Evolutionary conservation across 768 basidiomycete species (phyloP).

Genomic region (Podaxis mareebaensis): DNA sequence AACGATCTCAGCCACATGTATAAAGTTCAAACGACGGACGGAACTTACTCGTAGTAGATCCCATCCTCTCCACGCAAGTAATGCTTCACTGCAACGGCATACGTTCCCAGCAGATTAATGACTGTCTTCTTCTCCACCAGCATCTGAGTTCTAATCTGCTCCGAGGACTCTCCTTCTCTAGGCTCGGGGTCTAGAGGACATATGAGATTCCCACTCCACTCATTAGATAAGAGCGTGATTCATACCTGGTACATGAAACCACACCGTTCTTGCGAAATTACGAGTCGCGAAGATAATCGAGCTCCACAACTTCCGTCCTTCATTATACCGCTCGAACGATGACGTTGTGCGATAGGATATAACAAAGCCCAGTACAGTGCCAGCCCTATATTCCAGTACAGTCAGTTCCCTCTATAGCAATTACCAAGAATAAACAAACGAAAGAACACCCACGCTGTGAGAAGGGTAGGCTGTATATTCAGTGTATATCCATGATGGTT

Average conservation of each 20-base stretch:
- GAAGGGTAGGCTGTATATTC: constrained; percentile 50
- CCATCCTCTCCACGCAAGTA: constrained; percentile 64
- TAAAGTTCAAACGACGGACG: neutral
- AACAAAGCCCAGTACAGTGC: constrained; percentile 76
- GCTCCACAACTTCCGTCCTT: constrained; percentile 69
- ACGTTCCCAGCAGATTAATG: constrained; percentile 68
- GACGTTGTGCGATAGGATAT: constrained; percentile 73
- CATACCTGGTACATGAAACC: constrained; percentile 68
- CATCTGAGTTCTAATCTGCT: constrained; percentile 42
- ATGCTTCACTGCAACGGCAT: constrained; percentile 66
- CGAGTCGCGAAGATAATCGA: constrained; percentile 61
- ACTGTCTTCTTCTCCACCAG: constrained; percentile 70
- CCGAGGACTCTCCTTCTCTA: constrained; percentile 21
- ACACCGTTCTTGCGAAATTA: constrained; percentile 59
- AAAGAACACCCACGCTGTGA: constrained; percentile 60
- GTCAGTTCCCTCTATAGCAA: neutral
- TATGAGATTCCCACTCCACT: neutral
- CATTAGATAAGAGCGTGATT: neutral
- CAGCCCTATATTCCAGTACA: constrained; percentile 31
- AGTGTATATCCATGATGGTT: constrained; percentile 36
- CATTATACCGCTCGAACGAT: constrained; percentile 77
- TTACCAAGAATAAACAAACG: neutral
- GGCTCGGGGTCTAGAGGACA: constrained; percentile 24
- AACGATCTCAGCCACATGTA: neutral
- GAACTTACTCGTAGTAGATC: constrained; percentile 43